Percentiles rank a stretch among this genome's conserved stretches.
Evolutionary conservation across 2,329 filamentous ascomycete species (phyloP).

Genomic region (Penicillium crustosum): DNA sequence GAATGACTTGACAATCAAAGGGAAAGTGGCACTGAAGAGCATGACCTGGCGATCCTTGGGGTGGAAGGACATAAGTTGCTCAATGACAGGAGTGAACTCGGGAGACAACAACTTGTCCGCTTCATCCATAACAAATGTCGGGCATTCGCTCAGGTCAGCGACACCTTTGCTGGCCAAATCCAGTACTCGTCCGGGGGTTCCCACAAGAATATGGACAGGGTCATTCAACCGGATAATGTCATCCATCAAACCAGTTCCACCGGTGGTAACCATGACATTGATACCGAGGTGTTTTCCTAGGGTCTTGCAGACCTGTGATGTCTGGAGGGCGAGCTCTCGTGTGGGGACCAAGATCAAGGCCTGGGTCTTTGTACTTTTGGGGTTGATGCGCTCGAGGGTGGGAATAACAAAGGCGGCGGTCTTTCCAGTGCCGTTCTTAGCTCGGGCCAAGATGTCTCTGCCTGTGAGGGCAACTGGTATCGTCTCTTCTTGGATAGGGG

Average conservation of each 20-base stretch:
- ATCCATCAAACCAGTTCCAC: slow-evolving; percentile 90
- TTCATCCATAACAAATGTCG: slow-evolving; percentile 99
- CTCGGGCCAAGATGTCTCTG: slow-evolving; percentile 89
- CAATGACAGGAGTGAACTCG: slow-evolving; percentile 96
- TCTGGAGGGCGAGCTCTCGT: slow-evolving; percentile 94
- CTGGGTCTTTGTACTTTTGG: slow-evolving; percentile 94
- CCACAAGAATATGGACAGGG: slow-evolving; percentile 94
- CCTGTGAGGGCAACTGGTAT: slow-evolving; percentile 95
- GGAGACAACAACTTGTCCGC: slow-evolving; percentile 95
- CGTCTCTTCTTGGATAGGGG: slow-evolving; percentile 98
- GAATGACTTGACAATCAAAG: slow-evolving; percentile 94
- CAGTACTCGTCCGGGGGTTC: slow-evolving; percentile 92
- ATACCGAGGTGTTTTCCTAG: slow-evolving; percentile 94
- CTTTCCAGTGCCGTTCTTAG: slow-evolving; percentile 98
- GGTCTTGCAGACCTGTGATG: slow-evolving; percentile 98
- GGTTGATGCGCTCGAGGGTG: slow-evolving; percentile 91
- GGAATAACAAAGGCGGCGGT: slow-evolving; percentile 98
- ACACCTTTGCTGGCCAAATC: slow-evolving; percentile 96
- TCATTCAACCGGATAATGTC: slow-evolving; percentile 95
- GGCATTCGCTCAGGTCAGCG: slow-evolving; percentile 91
- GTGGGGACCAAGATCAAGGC: slow-evolving; percentile 95
- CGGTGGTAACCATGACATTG: slow-evolving; percentile 99
- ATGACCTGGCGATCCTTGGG: slow-evolving; percentile 98
- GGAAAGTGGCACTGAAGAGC: slow-evolving; percentile 98
- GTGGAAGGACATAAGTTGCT: slow-evolving; percentile 91